These are phyloP conservation scores for Inga laurina DNA, from an alignment of 306 rosid genomes.

Conservation along the genomic window DNA sequence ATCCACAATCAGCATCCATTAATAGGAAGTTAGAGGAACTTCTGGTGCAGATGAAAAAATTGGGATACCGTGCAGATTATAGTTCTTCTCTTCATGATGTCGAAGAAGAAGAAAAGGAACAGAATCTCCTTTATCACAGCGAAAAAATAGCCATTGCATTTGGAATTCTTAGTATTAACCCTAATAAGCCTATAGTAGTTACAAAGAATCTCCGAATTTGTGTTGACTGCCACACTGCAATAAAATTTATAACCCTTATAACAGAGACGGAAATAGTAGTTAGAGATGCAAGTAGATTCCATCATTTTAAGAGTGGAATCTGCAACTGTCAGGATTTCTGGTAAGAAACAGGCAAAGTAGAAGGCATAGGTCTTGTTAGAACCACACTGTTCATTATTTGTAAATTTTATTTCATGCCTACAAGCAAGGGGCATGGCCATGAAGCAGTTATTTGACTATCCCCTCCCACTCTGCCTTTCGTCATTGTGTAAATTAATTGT, in stretches of 20 bases:
- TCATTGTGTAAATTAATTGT: constrained; percentile 5
- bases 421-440: constrained; percentile 25
- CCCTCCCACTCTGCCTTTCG: constrained; percentile 16
- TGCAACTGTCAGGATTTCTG: constrained; percentile 64
- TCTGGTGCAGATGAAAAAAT: constrained; percentile 53
- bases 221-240: constrained; percentile 65
- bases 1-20: constrained; percentile 54
- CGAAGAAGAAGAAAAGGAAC: constrained; percentile 69
- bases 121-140: constrained; percentile 60
- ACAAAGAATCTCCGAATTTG: constrained; percentile 63
- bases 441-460: background rate
- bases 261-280: constrained; percentile 56
- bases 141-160: constrained; percentile 68
- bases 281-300: constrained; percentile 64
- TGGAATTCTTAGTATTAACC: constrained; percentile 44
- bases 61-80: constrained; percentile 58
- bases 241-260: constrained; percentile 52
- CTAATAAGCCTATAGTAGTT: constrained; percentile 42
- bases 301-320: constrained; percentile 59
- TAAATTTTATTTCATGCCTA: constrained; percentile 13
- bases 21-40: constrained; percentile 58
- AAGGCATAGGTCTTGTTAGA: constrained; percentile 16
- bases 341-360: constrained; percentile 42
- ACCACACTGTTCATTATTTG: constrained; percentile 4
- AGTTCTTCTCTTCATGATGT: constrained; percentile 58